Evolutionary conservation across 192 early-diverging fungal species (phyloP).

Genomic region (Coemansia brasiliensis): DNA sequence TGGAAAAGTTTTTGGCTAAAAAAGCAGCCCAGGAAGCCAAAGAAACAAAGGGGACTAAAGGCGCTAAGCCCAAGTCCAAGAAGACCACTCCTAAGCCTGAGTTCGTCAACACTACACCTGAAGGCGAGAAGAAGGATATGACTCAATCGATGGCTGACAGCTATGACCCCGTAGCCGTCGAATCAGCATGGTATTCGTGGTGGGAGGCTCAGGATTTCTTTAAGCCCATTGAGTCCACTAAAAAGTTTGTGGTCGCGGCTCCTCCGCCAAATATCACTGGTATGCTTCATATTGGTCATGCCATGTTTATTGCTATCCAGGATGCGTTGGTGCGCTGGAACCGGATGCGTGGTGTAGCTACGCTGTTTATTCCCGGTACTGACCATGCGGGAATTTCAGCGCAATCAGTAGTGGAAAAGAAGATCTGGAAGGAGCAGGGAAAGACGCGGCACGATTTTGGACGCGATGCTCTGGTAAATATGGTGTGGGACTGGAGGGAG

Average conservation of each 20-base stretch:
- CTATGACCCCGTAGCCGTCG: constrained; percentile 90
- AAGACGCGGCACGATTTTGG: constrained; percentile 91
- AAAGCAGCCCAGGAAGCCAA: constrained; percentile 57
- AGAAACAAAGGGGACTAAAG: not conserved
- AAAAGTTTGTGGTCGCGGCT: constrained; percentile 87
- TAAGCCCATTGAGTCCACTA: constrained; percentile 77
- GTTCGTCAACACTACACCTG: constrained; percentile 82
- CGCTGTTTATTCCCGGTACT: constrained; percentile 89
- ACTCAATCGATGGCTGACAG: constrained; percentile 70
- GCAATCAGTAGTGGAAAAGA: constrained; percentile 97
- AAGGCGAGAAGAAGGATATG: constrained; percentile 85
- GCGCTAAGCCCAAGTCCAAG: constrained; percentile 27
- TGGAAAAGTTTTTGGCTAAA: constrained; percentile 91
- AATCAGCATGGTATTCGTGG: constrained; percentile 96
- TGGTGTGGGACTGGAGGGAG: constrained; percentile 96
- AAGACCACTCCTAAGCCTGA: constrained; percentile 58
- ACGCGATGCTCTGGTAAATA: constrained; percentile 83
- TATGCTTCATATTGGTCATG: constrained; percentile 93
- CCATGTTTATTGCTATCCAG: constrained; percentile 90
- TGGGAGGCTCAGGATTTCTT: constrained; percentile 95
- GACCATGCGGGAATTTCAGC: constrained; percentile 98
- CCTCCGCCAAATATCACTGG: constrained; percentile 99
- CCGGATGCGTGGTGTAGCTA: constrained; percentile 95
- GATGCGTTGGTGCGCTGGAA: constrained; percentile 95
- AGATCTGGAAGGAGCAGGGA: constrained; percentile 79